A percentile compares a stretch with the other conserved stretches of the same genome.
Evolutionary conservation across 371 early-diverging fungal genomes (phyloP).

Genomic region (Mortierella sp.): DNA sequence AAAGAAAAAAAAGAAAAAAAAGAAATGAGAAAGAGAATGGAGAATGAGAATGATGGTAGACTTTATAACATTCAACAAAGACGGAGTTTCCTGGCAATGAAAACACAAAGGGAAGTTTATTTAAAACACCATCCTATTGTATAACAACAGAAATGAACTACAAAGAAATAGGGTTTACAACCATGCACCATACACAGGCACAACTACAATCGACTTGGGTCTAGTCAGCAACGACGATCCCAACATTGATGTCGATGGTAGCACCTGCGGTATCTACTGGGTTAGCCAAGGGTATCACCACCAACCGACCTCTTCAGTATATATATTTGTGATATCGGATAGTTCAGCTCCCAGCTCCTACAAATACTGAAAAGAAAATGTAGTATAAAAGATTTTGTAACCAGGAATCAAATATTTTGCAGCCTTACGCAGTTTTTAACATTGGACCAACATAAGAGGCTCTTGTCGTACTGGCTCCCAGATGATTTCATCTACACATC

Average conservation of each 20-base stretch:
- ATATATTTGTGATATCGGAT: too few relatives aligned
- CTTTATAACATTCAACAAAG: neutral
- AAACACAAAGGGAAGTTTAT: neutral
- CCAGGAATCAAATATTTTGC: neutral
- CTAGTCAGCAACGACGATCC: too few relatives aligned
- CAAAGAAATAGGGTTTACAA: neutral
- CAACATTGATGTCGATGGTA: too few relatives aligned
- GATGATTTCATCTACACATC: neutral
- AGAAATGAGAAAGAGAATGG: conserved; percentile 4
- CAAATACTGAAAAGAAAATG: neutral
- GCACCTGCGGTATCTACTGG: neutral
- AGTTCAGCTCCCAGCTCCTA: too few relatives aligned
- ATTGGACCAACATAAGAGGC: neutral
- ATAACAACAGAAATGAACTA: neutral
- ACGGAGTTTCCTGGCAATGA: neutral
- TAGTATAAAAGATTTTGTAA: too few relatives aligned
- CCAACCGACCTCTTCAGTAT: too few relatives aligned
- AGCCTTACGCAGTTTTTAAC: neutral
- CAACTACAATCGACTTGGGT: neutral
- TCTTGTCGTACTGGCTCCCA: too few relatives aligned
- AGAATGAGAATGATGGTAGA: neutral
- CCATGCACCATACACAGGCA: neutral
- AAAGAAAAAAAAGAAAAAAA: conserved; percentile 6
- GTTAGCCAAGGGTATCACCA: too few relatives aligned
- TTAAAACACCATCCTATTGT: neutral